Evolutionary conservation across 352 stramenopile genomes (phyloP).

Genomic region (Elongisporangium prolatum): DNA sequence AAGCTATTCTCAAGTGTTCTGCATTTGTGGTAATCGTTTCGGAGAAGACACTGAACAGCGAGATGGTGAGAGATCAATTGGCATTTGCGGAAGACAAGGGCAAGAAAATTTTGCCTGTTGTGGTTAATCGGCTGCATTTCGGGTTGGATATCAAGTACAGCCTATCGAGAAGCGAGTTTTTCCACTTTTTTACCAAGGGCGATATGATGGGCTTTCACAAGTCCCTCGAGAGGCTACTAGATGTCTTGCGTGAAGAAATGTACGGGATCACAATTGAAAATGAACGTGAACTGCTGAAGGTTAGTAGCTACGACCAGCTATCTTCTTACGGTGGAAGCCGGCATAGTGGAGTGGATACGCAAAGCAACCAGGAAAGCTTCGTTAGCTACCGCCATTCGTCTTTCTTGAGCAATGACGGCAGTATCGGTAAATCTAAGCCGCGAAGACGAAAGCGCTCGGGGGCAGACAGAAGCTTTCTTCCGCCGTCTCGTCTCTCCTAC

Average conservation of each 20-base stretch:
- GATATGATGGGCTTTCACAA: conserved; percentile 76
- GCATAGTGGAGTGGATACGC: not conserved
- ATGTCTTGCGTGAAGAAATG: conserved; percentile 58
- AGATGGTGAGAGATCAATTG: conserved; percentile 74
- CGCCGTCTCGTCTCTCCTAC: not conserved
- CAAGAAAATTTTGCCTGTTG: conserved; percentile 73
- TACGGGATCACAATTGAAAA: conserved; percentile 53
- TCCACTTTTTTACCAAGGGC: conserved; percentile 74
- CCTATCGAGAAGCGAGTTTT: conserved; percentile 74
- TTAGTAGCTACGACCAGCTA: conserved; percentile 18
- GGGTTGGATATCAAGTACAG: conserved; percentile 75
- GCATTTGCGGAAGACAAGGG: conserved; percentile 84
- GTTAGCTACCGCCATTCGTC: not conserved
- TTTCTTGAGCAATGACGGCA: not conserved
- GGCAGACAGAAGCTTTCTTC: not conserved
- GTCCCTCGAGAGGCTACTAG: conserved; percentile 47
- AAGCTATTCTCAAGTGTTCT: conserved; percentile 80
- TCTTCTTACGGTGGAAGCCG: conserved; percentile 8
- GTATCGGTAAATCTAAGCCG: not conserved
- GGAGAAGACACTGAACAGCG: conserved; percentile 63
- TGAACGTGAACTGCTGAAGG: conserved; percentile 5
- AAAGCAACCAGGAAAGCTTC: conserved; percentile 1
- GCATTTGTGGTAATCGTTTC: conserved; percentile 71
- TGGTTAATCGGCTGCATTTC: conserved; percentile 63
- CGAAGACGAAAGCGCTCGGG: not conserved